Conservation (phyloP, 345 rosid genomes). For the Psidium friedrichsthalianum region DNA sequence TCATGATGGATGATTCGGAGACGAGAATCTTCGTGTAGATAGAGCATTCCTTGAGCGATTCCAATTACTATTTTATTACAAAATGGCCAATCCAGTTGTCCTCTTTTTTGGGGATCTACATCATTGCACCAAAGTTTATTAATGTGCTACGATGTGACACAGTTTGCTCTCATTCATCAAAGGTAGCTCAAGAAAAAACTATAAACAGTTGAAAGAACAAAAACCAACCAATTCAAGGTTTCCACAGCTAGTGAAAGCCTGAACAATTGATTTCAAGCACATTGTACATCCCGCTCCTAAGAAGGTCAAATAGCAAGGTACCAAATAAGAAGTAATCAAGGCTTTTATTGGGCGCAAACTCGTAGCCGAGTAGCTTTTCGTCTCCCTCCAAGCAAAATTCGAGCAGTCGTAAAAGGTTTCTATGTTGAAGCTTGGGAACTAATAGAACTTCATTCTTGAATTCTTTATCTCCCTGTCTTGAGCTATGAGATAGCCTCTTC, state of each 20-base stretch:
- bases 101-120: not conserved
- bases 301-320: not conserved
- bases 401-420: not conserved
- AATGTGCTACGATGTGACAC: not conserved
- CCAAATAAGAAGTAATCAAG: not conserved
- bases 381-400: not conserved
- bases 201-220: not conserved
- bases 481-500: constrained; percentile 28
- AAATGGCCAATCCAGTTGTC: not conserved
- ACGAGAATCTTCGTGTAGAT: not conserved
- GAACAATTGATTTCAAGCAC: too few relatives aligned
- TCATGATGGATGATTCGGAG: not conserved
- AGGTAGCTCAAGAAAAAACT: not conserved
- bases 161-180: not conserved
- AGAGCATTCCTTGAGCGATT: not conserved
- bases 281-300: not conserved
- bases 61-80: not conserved
- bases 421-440: not conserved
- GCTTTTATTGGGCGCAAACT: not conserved
- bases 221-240: not conserved
- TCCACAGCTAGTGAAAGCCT: too few relatives aligned
- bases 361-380: not conserved
- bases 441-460: not conserved
- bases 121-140: not conserved
- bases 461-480: constrained; percentile 30